phyloP scores from a whole-genome alignment of 331 rosid species.

The Pyrus hybrid region DNA sequence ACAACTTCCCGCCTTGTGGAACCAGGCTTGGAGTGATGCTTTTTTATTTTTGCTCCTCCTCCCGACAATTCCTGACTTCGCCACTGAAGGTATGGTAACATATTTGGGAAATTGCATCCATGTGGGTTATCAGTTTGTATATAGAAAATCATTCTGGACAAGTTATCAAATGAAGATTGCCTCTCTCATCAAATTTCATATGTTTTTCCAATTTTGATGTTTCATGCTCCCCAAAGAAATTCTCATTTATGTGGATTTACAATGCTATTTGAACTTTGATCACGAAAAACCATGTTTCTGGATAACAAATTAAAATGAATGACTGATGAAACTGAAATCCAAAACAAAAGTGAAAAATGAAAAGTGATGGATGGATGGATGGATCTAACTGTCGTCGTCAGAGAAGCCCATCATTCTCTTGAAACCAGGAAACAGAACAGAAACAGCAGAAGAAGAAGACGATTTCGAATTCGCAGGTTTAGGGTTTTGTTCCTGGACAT shows the following conservation, averaged over 20 bases:
- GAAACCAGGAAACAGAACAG: slow-evolving; percentile 31
- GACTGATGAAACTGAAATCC: too few relatives aligned
- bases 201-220: neutral
- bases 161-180: neutral
- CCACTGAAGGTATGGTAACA: too few relatives aligned
- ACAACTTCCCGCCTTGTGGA: slow-evolving; percentile 19
- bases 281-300: neutral
- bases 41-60: too few relatives aligned
- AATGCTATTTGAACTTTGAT: neutral
- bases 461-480: neutral
- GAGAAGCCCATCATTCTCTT: slow-evolving; percentile 49
- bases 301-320: neutral
- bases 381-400: too few relatives aligned
- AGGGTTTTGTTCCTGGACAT: slow-evolving; percentile 31
- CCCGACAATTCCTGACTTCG: too few relatives aligned
- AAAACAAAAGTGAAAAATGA: too few relatives aligned
- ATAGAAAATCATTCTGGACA: too few relatives aligned
- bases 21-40: slow-evolving; percentile 92
- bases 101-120: too few relatives aligned
- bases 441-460: slow-evolving; percentile 13
- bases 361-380: too few relatives aligned
- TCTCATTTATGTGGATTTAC: too few relatives aligned
- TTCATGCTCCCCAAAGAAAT: neutral
- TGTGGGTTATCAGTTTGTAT: too few relatives aligned
- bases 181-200: neutral